phyloP scores from a whole-genome alignment of 768 basidiomycete species.

The Dacryopinax primogenitus region DNA sequence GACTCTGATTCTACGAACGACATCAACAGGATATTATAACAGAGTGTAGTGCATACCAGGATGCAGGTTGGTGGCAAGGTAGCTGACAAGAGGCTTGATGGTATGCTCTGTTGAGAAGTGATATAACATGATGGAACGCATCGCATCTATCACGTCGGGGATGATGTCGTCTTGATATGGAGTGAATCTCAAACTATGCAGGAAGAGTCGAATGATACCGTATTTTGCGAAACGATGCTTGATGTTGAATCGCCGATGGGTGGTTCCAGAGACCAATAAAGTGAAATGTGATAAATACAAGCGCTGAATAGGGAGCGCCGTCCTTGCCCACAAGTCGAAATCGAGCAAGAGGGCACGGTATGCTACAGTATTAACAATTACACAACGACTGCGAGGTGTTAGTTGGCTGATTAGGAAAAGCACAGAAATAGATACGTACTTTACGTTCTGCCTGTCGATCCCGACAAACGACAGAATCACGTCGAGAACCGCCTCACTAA shows the following conservation, averaged over 20 bases:
- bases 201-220: constrained; percentile 53
- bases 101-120: constrained; percentile 59
- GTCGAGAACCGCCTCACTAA: constrained; percentile 72
- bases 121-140: constrained; percentile 48
- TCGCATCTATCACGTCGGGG: constrained; percentile 42
- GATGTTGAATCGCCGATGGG: constrained; percentile 64
- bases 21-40: neutral
- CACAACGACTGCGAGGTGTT: constrained; percentile 50
- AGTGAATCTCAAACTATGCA: constrained; percentile 71
- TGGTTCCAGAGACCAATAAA: constrained; percentile 57
- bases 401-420: neutral
- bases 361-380: constrained; percentile 66
- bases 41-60: constrained; percentile 35
- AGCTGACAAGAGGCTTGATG: constrained; percentile 78
- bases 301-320: constrained; percentile 57
- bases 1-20: neutral
- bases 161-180: constrained; percentile 53
- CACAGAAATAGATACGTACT: constrained; percentile 37
- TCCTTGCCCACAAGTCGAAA: constrained; percentile 77
- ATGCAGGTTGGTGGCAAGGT: constrained; percentile 67
- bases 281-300: constrained; percentile 72
- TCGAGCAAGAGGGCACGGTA: constrained; percentile 77
- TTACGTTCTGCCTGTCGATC: constrained; percentile 64
- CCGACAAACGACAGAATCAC: constrained; percentile 78
- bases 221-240: constrained; percentile 60